Evolutionary conservation across 1,284 basidiomycete species (phyloP), one percentile per base, ranked within the genome.

Genomic region (Leccinum huronense): DNA sequence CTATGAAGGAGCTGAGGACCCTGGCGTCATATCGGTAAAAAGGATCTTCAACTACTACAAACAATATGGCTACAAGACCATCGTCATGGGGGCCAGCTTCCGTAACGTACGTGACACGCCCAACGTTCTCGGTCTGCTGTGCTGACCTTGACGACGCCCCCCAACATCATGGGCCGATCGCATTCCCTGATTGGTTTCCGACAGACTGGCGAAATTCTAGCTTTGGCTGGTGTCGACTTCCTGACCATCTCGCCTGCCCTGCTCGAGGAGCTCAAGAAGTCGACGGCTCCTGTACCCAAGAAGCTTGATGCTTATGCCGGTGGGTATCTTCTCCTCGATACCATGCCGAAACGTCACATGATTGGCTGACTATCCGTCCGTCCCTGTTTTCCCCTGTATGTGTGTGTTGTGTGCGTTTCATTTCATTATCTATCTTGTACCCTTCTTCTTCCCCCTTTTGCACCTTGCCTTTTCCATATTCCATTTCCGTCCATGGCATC

Each of bases 31-130:
- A 77, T 97, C 94, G 51, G 97, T 99, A 67, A 90, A 93, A 84
- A 91, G 86, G 80, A 99, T 98, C 83, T 99, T 91, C 89, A 93
- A 95, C 85, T 98, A 98, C 85, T 99, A 98, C 89, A 99, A 99
- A 86, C 95, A 97, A 80, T 87, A 99, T 82, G 86, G 87, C 69
- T 98, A 98, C 88, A 95, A 96, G 76, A 99, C 97, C 71, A 98
- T 98, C 78, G 96, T 99, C 79, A 99, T 99, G 97, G 97, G 97
- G 78, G 97, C 97, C 67, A 97, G 95, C 62, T 99, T 99, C 95
- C 92, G 95, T 77, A 97, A 97, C 83, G 89, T 93, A 71, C 60
- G 86, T 80, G 34, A 69, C 70, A 65, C 23, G 30, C 7, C 63
- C 16, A 45, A 33, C 1, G 30, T 10, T 55, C 31, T 31, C 34